Percentiles rank a stretch among this genome's conserved stretches.
Conservation (phyloP, 2,329 filamentous ascomycete genomes). For the Trichophyton simii region DNA sequence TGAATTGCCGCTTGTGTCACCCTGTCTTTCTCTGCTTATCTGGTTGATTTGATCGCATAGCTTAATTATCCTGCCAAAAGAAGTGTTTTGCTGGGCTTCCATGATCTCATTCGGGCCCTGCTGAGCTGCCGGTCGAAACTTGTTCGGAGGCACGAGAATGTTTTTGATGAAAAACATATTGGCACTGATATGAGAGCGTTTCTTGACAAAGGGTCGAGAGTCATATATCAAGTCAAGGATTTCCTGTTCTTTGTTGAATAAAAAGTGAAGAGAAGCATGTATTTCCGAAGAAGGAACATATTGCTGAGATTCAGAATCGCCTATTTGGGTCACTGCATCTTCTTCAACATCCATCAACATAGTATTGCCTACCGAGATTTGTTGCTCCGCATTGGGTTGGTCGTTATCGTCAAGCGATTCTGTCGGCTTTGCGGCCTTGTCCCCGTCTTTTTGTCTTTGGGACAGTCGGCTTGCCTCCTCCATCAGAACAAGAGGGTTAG, state of each 20-base stretch:
- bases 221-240: slow-evolving; percentile 76
- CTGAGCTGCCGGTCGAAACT: slow-evolving; percentile 73
- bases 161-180: slow-evolving; percentile 92
- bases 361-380: slow-evolving; percentile 42
- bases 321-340: slow-evolving; percentile 23
- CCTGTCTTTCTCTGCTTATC: slow-evolving; percentile 57
- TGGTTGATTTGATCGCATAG: slow-evolving; percentile 60
- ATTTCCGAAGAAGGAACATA: slow-evolving; percentile 79
- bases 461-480: slow-evolving; percentile 33
- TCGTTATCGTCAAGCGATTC: slow-evolving; percentile 43
- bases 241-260: slow-evolving; percentile 81
- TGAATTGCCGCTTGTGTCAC: slow-evolving; percentile 31
- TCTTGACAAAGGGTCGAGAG: slow-evolving; percentile 53
- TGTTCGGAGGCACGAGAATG: slow-evolving; percentile 81
- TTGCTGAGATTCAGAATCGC: slow-evolving; percentile 44
- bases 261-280: slow-evolving; percentile 57
- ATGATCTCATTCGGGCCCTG: slow-evolving; percentile 70
- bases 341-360: slow-evolving; percentile 23
- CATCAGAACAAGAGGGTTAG: slow-evolving; percentile 56
- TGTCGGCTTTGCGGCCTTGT: slow-evolving; percentile 6
- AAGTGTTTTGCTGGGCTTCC: slow-evolving; percentile 75
- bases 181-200: slow-evolving; percentile 47
- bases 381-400: slow-evolving; percentile 46
- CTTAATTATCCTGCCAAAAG: slow-evolving; percentile 75
- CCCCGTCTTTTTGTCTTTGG: slow-evolving; percentile 21